Percentiles rank a stretch among this genome's conserved stretches.
These are phyloP conservation scores for Exophiala mesophila DNA, from an alignment of 2,329 filamentous ascomycete species.

Conservation along the genomic window DNA sequence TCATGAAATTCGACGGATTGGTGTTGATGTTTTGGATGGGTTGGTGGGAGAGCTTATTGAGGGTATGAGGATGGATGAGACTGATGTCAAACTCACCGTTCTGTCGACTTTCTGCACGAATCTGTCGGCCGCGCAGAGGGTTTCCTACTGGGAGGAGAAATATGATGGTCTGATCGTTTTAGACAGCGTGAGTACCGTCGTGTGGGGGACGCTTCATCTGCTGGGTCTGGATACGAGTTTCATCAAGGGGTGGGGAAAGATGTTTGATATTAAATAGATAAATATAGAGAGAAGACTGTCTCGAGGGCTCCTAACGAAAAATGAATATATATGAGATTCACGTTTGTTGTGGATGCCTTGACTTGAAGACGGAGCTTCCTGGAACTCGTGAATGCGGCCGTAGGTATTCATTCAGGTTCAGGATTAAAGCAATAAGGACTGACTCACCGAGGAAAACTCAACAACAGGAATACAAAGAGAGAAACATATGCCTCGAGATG, in stretches of 20 bases:
- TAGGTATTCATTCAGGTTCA: too few relatives aligned
- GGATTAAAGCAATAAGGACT: too few relatives aligned
- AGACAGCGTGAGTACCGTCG: constrained; percentile 41
- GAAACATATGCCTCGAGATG: too few relatives aligned
- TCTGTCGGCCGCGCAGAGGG: constrained; percentile 37
- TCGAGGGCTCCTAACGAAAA: not conserved
- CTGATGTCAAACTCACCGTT: constrained; percentile 29
- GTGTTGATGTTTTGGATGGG: constrained; percentile 26
- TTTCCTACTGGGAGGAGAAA: constrained; percentile 35
- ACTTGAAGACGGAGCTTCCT: too few relatives aligned
- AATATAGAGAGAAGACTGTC: too few relatives aligned
- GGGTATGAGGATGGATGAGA: too few relatives aligned
- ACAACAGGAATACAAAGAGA: too few relatives aligned
- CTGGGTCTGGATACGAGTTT: constrained; percentile 23
- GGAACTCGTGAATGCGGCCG: too few relatives aligned
- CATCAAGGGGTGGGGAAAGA: constrained; percentile 34
- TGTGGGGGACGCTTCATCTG: constrained; percentile 39
- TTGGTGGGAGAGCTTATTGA: constrained; percentile 15
- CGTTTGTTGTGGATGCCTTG: constrained; percentile 3
- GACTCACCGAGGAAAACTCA: too few relatives aligned
- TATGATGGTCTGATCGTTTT: constrained; percentile 34
- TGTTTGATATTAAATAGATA: constrained; percentile 28
- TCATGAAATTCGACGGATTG: constrained; percentile 34
- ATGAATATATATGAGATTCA: not conserved
- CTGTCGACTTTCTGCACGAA: constrained; percentile 44